Evolutionary conservation across 495 filamentous ascomycete genomes (phyloP).

Genomic region (Penicillium antarcticum): DNA sequence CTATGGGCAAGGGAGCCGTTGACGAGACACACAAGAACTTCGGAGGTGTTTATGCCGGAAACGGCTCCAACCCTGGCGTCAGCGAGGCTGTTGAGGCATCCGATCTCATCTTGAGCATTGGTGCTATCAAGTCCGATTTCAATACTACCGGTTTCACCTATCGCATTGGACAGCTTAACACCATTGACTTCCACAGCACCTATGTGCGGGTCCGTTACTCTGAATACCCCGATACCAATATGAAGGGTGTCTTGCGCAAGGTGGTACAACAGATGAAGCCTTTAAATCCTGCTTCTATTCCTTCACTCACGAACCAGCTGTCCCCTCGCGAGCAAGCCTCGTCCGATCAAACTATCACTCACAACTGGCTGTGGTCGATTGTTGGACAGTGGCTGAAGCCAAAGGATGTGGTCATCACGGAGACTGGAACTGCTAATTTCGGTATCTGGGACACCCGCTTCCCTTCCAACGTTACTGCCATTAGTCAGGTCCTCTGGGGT

Average conservation of each 20-base stretch:
- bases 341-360: constrained; percentile 61
- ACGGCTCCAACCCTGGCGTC: constrained; percentile 69
- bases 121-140: constrained; percentile 84
- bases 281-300: constrained; percentile 45
- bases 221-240: constrained; percentile 77
- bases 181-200: constrained; percentile 84
- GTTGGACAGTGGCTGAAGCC: constrained; percentile 73
- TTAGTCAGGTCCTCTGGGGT: constrained; percentile 87
- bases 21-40: constrained; percentile 73
- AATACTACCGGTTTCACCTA: constrained; percentile 91
- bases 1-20: constrained; percentile 89
- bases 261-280: constrained; percentile 58
- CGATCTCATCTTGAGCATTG: constrained; percentile 80
- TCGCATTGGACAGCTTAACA: constrained; percentile 72
- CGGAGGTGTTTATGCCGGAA: constrained; percentile 84
- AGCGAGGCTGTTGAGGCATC: constrained; percentile 71
- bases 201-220: constrained; percentile 74
- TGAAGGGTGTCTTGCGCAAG: constrained; percentile 83
- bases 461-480: constrained; percentile 67
- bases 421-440: constrained; percentile 88
- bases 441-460: constrained; percentile 87
- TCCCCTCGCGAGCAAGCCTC: constrained; percentile 47
- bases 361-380: constrained; percentile 83
- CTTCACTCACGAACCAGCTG: constrained; percentile 52
- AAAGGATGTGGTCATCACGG: constrained; percentile 78